A percentile compares a stretch with the other conserved stretches of the same genome.
These are phyloP conservation scores for Lecanoromycetidae sp. DNA, from an alignment of 2,329 filamentous ascomycete species.

Conservation along the genomic window DNA sequence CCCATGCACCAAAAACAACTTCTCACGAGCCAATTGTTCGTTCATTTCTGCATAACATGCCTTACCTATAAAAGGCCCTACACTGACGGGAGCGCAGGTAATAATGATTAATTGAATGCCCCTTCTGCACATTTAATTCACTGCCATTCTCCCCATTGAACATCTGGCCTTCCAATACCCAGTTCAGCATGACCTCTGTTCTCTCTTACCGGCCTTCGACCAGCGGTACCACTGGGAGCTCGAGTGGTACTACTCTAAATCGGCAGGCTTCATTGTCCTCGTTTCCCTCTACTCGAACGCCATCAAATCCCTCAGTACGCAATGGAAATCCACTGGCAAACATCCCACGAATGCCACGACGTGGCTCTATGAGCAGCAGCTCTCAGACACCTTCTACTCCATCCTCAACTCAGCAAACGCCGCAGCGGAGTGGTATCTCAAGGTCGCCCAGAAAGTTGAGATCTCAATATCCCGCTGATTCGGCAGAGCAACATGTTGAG, in stretches of 20 bases:
- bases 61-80: neutral
- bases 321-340: slow-evolving; percentile 41
- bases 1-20: neutral
- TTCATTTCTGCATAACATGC: neutral
- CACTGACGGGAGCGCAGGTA: too few species aligned
- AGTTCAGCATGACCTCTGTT: slow-evolving; percentile 19
- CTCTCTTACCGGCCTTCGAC: slow-evolving; percentile 31
- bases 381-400: slow-evolving; percentile 29
- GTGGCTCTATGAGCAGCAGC: slow-evolving; percentile 36
- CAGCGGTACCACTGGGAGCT: slow-evolving; percentile 26
- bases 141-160: neutral
- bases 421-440: neutral
- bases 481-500: slow-evolving; percentile 85
- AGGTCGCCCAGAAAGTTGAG: slow-evolving; percentile 32
- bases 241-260: slow-evolving; percentile 23
- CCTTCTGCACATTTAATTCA: too few species aligned
- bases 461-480: slow-evolving; percentile 64
- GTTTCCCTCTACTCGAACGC: slow-evolving; percentile 38
- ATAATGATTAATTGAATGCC: too few species aligned
- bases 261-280: slow-evolving; percentile 51
- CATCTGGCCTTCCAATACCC: neutral
- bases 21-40: neutral
- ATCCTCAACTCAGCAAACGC: slow-evolving; percentile 22
- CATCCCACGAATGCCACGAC: slow-evolving; percentile 48
- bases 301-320: slow-evolving; percentile 28